These are phyloP conservation scores for Aureobasidium sp. DNA, from an alignment of 2,329 filamentous ascomycete species.

Conservation along the genomic window DNA sequence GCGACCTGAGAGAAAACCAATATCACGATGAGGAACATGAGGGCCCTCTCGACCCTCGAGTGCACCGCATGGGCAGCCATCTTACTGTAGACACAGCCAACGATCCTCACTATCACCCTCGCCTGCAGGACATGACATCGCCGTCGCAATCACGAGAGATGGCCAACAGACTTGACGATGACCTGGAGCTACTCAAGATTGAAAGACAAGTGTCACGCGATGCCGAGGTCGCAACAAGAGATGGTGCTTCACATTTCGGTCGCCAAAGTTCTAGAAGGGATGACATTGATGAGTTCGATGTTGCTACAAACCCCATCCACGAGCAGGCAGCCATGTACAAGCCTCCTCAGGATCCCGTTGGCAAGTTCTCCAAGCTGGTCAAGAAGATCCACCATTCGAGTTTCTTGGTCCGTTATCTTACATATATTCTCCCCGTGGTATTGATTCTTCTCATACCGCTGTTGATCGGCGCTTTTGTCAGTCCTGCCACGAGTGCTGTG, in stretches of 20 bases:
- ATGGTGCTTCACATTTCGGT: slow-evolving; percentile 39
- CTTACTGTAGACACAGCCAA: slow-evolving; percentile 44
- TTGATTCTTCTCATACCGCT: slow-evolving; percentile 60
- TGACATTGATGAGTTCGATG: slow-evolving; percentile 60
- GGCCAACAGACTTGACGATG: slow-evolving; percentile 56
- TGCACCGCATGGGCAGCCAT: slow-evolving; percentile 30
- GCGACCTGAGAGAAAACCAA: neutral
- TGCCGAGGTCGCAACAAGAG: slow-evolving; percentile 31
- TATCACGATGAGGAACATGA: slow-evolving; percentile 2
- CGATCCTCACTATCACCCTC: slow-evolving; percentile 25
- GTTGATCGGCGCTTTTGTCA: slow-evolving; percentile 54
- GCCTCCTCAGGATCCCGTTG: slow-evolving; percentile 56
- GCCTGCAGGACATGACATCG: slow-evolving; percentile 30
- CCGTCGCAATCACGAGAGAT: slow-evolving; percentile 54
- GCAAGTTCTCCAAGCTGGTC: slow-evolving; percentile 55
- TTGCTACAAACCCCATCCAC: slow-evolving; percentile 61
- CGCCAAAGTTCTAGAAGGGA: slow-evolving; percentile 45
- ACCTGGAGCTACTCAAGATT: slow-evolving; percentile 57
- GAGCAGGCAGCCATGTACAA: slow-evolving; percentile 59
- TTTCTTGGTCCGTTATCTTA: slow-evolving; percentile 61
- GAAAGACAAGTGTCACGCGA: slow-evolving; percentile 52
- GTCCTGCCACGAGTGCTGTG: slow-evolving; percentile 41
- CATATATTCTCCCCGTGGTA: slow-evolving; percentile 61
- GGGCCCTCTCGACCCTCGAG: neutral
- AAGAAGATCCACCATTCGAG: slow-evolving; percentile 59